Conservation (phyloP, 768 basidiomycete species). For the Steccherinum ochraceum region DNA sequence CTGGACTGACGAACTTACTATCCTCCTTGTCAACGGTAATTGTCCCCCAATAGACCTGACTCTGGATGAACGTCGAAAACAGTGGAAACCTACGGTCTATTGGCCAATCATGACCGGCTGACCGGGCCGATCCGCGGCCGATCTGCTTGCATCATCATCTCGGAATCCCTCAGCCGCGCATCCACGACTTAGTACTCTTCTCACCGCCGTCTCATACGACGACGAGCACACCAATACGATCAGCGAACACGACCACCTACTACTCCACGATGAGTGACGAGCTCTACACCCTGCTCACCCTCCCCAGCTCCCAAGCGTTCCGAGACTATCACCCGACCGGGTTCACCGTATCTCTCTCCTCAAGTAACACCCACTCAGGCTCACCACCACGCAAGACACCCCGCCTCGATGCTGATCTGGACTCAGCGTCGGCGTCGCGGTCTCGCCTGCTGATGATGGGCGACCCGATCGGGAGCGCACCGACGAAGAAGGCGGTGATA, state of each 20-base stretch:
- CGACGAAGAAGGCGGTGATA: constrained; percentile 29
- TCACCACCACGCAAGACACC: constrained; percentile 65
- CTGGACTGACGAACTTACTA: too few relatives aligned
- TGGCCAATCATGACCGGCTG: too few relatives aligned
- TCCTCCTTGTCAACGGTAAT: too few relatives aligned
- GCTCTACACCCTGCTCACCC: constrained; percentile 17
- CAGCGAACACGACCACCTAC: too few relatives aligned
- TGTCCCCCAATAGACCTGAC: too few relatives aligned
- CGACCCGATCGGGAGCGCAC: constrained; percentile 9
- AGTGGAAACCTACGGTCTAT: too few relatives aligned
- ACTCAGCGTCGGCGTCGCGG: constrained; percentile 62
- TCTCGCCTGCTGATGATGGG: constrained; percentile 21
- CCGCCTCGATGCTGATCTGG: constrained; percentile 59
- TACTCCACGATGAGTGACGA: constrained; percentile 10
- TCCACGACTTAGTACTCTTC: neutral
- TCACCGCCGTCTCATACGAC: neutral
- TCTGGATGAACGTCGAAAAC: too few relatives aligned
- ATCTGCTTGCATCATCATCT: neutral
- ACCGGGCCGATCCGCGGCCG: neutral
- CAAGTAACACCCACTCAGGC: constrained; percentile 35
- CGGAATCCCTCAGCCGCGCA: neutral
- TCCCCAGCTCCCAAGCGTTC: constrained; percentile 21
- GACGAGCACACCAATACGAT: neutral
- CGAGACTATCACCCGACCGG: constrained; percentile 8
- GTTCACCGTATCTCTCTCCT: constrained; percentile 17